Evolutionary conservation across 2,329 filamentous ascomycete species (phyloP).

Genomic region (Aspergillus hiratsukae): DNA sequence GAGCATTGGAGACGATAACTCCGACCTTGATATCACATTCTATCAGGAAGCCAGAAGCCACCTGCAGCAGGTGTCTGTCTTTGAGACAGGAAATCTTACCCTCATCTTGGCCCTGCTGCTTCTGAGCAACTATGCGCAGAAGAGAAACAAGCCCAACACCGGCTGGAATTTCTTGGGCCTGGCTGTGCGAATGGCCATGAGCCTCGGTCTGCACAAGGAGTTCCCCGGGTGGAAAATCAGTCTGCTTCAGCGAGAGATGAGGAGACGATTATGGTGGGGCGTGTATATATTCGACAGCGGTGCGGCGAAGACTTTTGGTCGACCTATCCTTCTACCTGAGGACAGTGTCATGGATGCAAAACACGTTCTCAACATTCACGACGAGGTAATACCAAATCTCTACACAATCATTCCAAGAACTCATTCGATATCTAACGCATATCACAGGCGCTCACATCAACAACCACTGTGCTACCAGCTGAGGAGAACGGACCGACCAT

Average conservation of each 20-base stretch:
- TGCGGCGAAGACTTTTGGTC: conserved; percentile 49
- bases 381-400: conserved; percentile 25
- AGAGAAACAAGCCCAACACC: conserved; percentile 49
- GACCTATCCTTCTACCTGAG: conserved; percentile 44
- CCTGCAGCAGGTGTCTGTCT: conserved; percentile 42
- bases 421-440: background rate
- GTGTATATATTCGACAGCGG: conserved; percentile 47
- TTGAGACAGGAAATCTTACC: conserved; percentile 48
- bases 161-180: conserved; percentile 48
- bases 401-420: background rate
- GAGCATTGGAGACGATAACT: conserved; percentile 38
- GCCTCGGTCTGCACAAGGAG: conserved; percentile 48
- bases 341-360: conserved; percentile 43
- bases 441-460: conserved; percentile 31
- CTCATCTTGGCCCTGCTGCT: conserved; percentile 46
- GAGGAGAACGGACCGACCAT: conserved; percentile 38
- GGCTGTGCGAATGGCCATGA: conserved; percentile 48
- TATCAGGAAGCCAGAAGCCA: conserved; percentile 46
- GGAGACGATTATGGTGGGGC: conserved; percentile 40
- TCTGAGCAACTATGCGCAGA: conserved; percentile 48
- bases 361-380: conserved; percentile 43
- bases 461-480: conserved; percentile 33
- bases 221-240: conserved; percentile 46
- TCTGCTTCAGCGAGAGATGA: conserved; percentile 39
- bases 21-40: conserved; percentile 43